Evolutionary conservation across 192 early-diverging fungal genomes (phyloP), one percentile per base, ranked within the genome.

Genomic region (Umbelopsis ramanniana): DNA sequence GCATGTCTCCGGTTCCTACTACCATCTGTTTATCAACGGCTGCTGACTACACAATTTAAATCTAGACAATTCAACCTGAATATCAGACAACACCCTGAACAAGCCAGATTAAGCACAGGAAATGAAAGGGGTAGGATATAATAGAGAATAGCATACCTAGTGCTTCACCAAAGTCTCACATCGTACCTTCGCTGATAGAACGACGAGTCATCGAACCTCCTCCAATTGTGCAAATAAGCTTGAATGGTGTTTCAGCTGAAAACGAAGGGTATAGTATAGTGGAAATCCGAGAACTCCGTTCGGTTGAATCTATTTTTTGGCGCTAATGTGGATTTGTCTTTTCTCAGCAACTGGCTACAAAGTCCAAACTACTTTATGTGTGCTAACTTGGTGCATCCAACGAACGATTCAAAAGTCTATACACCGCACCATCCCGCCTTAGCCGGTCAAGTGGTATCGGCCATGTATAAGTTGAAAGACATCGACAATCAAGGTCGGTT

Each of bases 341-440:
- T 33, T 63, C 66, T 6, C 68, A 78, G 76, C 29, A 66, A 74
- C 26, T 80, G 80, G 67, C 80, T 88, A 47, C 90, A 92, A 71
- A 94, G 94, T 76, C 95, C 97, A 15, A 95, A 95, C 78, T 94
- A 95, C 77, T 98, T 98, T 81, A 95, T 96, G 94, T 96, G 94
- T 76, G 94, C 92, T 21, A 94, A 94, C 38, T 85, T 98, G 33
- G 89, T 96, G 72, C 74, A 71, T 55, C 84, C 86, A 60, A 87
- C 91, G 23, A 90, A 90, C 67, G 90, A 95, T 72, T 86, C 89
- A 47, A 91, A 94, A 69, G 84, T 95, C 46, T 69, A 79, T 19
- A 66, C 92, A 84, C 82, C 88, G 83, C 68, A 88, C 66, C 92
- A 93, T 17, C 84, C 91, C 4, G 91, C 92, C 19, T 88, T 94